Evolutionary conservation across 257 asterid species (phyloP), one percentile per base, ranked within the genome.

Genomic region (Ligustrum vulgare): DNA sequence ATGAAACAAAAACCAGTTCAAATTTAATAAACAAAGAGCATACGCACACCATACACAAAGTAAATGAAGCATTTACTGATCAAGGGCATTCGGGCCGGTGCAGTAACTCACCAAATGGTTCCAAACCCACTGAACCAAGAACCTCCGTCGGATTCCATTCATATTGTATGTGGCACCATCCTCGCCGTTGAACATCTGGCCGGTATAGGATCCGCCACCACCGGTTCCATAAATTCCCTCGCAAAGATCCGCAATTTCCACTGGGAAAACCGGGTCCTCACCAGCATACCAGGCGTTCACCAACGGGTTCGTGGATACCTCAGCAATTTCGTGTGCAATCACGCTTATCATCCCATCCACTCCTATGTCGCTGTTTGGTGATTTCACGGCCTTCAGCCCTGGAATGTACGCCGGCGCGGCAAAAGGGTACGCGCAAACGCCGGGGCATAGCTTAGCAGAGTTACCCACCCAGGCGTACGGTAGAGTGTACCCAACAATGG

Each of bases 391-490:
- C 75, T 86, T 93, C 67, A 87, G 45, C 11, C 89, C 88, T 3
- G 94, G 92, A 51, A 93, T 91, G 20, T 84, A 91, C 1, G 37
- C 78, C 58, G 97, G 97, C n/a, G 89, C 96, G 5, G 92, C 88
- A 67, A 91, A 91, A 0, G 98, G 98, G 78, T 91, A 93, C 0
- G 98, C 95, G 71, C 98, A 93, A 2, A 76, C 73, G 0, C 89
- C 97, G 1, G 98, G 91, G 82, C 96, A 93, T 11, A 87, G 70
- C 71, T 87, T 87, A 0, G 84, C 97, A 0, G 98, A 93, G 84
- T 93, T 93, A 0, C 98, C 98, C 39, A 91, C 85, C 98, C 98
- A 93, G 12, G 98, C 97, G 88, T 87, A 93, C 71, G 98, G 97
- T 5, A 93, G 88, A 73, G 98, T 91, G 82, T 93, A 88, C 10